These are phyloP conservation scores for Nicotiana attenuata DNA, from an alignment of 257 asterid species.

Conservation along the genomic window DNA sequence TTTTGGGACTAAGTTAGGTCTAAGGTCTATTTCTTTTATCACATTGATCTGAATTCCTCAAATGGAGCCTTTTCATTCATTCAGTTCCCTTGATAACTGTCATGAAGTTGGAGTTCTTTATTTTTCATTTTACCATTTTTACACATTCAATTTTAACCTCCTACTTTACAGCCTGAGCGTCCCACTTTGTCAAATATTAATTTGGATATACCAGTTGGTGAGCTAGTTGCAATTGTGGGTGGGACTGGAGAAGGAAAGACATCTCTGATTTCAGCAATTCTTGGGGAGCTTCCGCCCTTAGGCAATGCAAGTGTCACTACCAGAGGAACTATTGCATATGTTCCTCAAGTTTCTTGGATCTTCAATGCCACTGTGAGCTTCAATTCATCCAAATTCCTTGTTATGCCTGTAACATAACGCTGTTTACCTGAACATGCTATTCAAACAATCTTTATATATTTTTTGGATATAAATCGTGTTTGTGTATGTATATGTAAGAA, in stretches of 20 bases:
- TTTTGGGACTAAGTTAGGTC: too few species aligned
- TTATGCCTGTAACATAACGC: not conserved
- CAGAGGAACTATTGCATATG: slow-evolving; percentile 85
- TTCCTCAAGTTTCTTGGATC: slow-evolving; percentile 95
- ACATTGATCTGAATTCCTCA: not conserved
- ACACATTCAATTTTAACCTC: slow-evolving; percentile 1
- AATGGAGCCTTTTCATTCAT: not conserved
- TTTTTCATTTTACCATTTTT: not conserved
- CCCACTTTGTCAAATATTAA: slow-evolving; percentile 70
- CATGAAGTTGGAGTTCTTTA: slow-evolving; percentile 5
- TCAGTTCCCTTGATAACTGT: not conserved
- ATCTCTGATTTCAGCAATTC: slow-evolving; percentile 80
- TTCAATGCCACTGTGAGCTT: slow-evolving; percentile 84
- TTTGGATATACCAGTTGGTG: slow-evolving; percentile 76
- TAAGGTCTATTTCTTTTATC: too few species aligned
- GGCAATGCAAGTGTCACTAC: slow-evolving; percentile 58
- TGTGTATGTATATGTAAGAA: not conserved
- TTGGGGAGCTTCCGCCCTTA: slow-evolving; percentile 77
- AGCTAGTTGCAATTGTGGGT: slow-evolving; percentile 82
- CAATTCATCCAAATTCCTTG: slow-evolving; percentile 2
- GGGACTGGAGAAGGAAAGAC: slow-evolving; percentile 98
- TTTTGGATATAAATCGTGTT: not conserved
- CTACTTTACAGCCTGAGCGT: slow-evolving; percentile 47
- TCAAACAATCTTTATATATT: not conserved
- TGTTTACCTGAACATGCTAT: not conserved